phyloP scores from a whole-genome alignment of 805 yeast species.

The Lipomyces sp. region DNA sequence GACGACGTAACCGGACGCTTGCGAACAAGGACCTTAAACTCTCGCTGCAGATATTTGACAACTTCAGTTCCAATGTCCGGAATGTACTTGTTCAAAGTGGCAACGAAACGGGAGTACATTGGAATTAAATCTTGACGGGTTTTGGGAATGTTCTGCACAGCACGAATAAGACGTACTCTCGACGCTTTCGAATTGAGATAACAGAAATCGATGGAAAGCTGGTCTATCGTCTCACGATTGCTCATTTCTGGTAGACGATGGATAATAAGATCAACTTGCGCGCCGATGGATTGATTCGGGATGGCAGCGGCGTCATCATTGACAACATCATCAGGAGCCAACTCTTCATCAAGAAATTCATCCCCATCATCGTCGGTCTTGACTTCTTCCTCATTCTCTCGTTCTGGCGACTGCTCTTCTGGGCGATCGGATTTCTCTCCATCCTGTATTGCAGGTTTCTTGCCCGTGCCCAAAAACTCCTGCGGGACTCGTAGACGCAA shows the following conservation, averaged over 20 bases:
- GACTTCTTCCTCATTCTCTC: slow-evolving; percentile 18
- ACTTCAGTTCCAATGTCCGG: slow-evolving; percentile 59
- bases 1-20: slow-evolving; percentile 15
- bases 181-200: slow-evolving; percentile 74
- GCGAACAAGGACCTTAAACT: slow-evolving; percentile 38
- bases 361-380: slow-evolving; percentile 49
- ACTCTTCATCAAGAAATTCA: slow-evolving; percentile 52
- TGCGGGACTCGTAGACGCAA: slow-evolving; percentile 69
- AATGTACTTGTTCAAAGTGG: slow-evolving; percentile 57
- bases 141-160: slow-evolving; percentile 56
- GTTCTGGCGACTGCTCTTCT: slow-evolving; percentile 13
- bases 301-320: slow-evolving; percentile 45
- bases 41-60: slow-evolving; percentile 56
- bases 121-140: slow-evolving; percentile 45
- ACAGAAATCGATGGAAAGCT: slow-evolving; percentile 44
- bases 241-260: slow-evolving; percentile 26
- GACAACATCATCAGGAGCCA: slow-evolving; percentile 57
- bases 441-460: slow-evolving; percentile 35
- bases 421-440: slow-evolving; percentile 39
- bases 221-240: slow-evolving; percentile 42
- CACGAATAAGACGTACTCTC: slow-evolving; percentile 60
- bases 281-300: slow-evolving; percentile 34
- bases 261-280: slow-evolving; percentile 36
- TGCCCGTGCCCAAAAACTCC: slow-evolving; percentile 53
- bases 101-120: slow-evolving; percentile 68